Conservation (phyloP, 129 eudicot species). For the Helichrysum umbraculigerum region DNA sequence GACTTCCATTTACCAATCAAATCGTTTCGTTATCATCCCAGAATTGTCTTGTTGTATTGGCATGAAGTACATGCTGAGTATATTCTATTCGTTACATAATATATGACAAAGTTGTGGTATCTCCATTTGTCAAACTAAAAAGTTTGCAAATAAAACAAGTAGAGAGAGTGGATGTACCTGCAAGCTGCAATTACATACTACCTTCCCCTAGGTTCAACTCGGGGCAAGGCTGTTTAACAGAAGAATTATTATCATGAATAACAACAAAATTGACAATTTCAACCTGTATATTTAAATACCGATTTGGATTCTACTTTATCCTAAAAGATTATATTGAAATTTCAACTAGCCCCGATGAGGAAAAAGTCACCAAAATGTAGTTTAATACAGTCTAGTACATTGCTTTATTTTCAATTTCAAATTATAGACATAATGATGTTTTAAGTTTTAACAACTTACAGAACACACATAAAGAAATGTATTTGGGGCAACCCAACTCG, state of each 20-base stretch:
- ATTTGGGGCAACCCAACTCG: too few species aligned
- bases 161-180: not conserved
- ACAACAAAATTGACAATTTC: not conserved
- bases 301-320: not conserved
- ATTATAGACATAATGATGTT: too few species aligned
- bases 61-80: not conserved
- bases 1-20: not conserved
- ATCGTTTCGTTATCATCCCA: not conserved
- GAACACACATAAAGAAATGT: too few species aligned
- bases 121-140: slow-evolving; percentile 1
- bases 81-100: too few species aligned
- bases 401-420: not conserved
- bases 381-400: not conserved
- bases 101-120: not conserved
- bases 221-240: not conserved
- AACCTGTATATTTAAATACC: not conserved
- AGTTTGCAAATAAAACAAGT: not conserved
- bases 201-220: not conserved
- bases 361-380: not conserved
- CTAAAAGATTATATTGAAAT: too few species aligned
- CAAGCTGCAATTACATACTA: slow-evolving; percentile 1
- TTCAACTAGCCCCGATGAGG: not conserved
- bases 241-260: not conserved
- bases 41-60: not conserved
- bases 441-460: too few species aligned